Evolutionary conservation across 2,329 filamentous ascomycete species (phyloP), one percentile per base, ranked within the genome.

Genomic region (Cadophora luteo-olivacea): DNA sequence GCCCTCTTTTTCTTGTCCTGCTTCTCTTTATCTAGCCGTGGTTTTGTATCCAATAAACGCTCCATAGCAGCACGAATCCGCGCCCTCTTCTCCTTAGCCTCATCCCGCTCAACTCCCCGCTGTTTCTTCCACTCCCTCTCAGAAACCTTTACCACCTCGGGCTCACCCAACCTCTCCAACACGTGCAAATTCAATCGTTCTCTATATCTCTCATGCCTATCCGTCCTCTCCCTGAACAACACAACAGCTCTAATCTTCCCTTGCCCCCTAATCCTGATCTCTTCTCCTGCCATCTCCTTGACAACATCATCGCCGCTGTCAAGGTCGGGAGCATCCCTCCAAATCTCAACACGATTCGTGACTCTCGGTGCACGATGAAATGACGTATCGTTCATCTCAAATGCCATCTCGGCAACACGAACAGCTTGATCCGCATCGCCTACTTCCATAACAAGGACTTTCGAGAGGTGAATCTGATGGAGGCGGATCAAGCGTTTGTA

Each of bases 341-440:
- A 95, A 5, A 94, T 83, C 78, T 94, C 89, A 1, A 90, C 78
- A 25, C 69, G 57, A 22, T 65, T 38, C 36, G n/a, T 32, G 3
- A n/a, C 52, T 24, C 48, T 32, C 32, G 78, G 64, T 3, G 45
- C 16, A 19, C n/a, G 19, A 6, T 25, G 33, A 14, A 41, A 60
- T 6, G 19, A 22, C 12, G 33, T 38, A 41, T 45, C 11, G 22
- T 60, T 38, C 55, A 60, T 60, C 33, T 60, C 55, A 14, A 51
- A 48, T 7, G 83, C 85, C 75, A 87, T 80, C 9, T 77, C 74
- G 0, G 85, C 84, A 1, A 96, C 90, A 14, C 92, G 83, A 5
- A 79, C 65, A 0, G 91, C 92, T 79, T 97, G 93, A 6, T 79
- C 81, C 69, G 88, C 78, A 74, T 92, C 91, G 0, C 89, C 91